Evolutionary conservation across 495 filamentous ascomycete species (phyloP).

Genomic region (Pyrenula massariospora): DNA sequence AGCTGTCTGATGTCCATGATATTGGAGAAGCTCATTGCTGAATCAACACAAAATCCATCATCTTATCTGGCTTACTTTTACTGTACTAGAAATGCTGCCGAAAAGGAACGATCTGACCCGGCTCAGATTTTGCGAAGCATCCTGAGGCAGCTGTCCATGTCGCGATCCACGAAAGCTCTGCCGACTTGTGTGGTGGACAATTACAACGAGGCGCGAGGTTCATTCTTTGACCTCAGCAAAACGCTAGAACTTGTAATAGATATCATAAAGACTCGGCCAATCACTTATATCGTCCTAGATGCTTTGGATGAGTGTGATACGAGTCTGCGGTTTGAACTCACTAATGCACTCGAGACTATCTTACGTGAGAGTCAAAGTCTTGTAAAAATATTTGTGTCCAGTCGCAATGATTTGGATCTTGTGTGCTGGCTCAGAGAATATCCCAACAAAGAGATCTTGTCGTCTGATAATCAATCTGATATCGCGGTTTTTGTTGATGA

Average conservation of each 20-base stretch:
- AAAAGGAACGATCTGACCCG: slow-evolving; percentile 11
- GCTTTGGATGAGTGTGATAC: slow-evolving; percentile 26
- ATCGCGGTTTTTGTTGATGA: slow-evolving; percentile 16
- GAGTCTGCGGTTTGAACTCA: slow-evolving; percentile 9
- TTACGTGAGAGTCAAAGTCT: slow-evolving; percentile 13
- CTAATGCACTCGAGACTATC: slow-evolving; percentile 14
- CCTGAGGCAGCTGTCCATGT: slow-evolving; percentile 14
- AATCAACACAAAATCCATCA: background rate
- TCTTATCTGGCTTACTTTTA: slow-evolving; percentile 10
- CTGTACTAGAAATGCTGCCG: slow-evolving; percentile 12
- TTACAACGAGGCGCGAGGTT: background rate
- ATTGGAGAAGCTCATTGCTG: slow-evolving; percentile 9
- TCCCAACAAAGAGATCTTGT: slow-evolving; percentile 20
- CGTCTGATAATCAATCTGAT: slow-evolving; percentile 17
- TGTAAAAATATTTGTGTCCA: slow-evolving; percentile 26
- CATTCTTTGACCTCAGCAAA: background rate
- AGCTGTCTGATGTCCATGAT: slow-evolving; percentile 14
- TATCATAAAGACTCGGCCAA: background rate
- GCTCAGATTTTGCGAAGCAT: slow-evolving; percentile 13
- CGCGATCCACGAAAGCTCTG: background rate
- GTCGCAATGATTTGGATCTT: slow-evolving; percentile 25
- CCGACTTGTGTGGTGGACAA: background rate
- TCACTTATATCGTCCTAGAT: slow-evolving; percentile 26
- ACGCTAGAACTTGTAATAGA: background rate
- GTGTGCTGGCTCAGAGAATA: slow-evolving; percentile 8